These are phyloP conservation scores for Caloboletus inedulis DNA, from an alignment of 1,284 basidiomycete genomes.

Conservation along the genomic window DNA sequence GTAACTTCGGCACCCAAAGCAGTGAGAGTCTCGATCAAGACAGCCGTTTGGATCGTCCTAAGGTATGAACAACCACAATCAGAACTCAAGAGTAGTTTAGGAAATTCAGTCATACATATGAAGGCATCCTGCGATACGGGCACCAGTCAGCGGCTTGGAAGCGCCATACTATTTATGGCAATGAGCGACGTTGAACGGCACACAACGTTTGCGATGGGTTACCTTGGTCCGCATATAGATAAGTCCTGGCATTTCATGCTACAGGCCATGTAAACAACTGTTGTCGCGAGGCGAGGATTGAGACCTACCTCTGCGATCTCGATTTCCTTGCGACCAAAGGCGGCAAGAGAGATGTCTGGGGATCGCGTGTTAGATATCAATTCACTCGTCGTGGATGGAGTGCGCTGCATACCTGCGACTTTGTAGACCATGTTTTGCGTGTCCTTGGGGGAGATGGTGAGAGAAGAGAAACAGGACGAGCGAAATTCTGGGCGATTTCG, in stretches of 20 bases:
- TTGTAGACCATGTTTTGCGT: slow-evolving; percentile 73
- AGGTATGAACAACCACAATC: slow-evolving; percentile 1
- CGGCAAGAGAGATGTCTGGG: slow-evolving; percentile 91
- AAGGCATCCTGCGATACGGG: slow-evolving; percentile 95
- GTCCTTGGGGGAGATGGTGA: slow-evolving; percentile 27
- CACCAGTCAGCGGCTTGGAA: slow-evolving; percentile 87
- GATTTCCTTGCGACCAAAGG: slow-evolving; percentile 97
- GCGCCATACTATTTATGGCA: slow-evolving; percentile 61
- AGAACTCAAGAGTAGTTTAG: not conserved
- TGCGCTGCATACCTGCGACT: slow-evolving; percentile 61
- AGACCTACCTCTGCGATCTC: slow-evolving; percentile 87
- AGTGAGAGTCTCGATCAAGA: slow-evolving; percentile 94
- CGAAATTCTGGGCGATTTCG: slow-evolving; percentile 31
- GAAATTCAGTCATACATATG: slow-evolving; percentile 68
- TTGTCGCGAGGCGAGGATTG: slow-evolving; percentile 14
- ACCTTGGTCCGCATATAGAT: slow-evolving; percentile 90
- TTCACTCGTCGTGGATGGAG: not conserved
- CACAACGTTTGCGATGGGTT: slow-evolving; percentile 5
- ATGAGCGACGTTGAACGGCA: slow-evolving; percentile 10
- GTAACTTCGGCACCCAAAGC: slow-evolving; percentile 96
- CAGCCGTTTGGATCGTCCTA: slow-evolving; percentile 96
- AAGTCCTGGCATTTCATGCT: slow-evolving; percentile 93
- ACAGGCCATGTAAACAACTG: slow-evolving; percentile 15
- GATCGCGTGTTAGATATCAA: slow-evolving; percentile 11
- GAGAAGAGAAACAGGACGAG: slow-evolving; percentile 37